Evolutionary conservation across 208 protist genomes (phyloP), one percentile per base, ranked within the genome.

Genomic region (Wallacemonas rigidus): DNA sequence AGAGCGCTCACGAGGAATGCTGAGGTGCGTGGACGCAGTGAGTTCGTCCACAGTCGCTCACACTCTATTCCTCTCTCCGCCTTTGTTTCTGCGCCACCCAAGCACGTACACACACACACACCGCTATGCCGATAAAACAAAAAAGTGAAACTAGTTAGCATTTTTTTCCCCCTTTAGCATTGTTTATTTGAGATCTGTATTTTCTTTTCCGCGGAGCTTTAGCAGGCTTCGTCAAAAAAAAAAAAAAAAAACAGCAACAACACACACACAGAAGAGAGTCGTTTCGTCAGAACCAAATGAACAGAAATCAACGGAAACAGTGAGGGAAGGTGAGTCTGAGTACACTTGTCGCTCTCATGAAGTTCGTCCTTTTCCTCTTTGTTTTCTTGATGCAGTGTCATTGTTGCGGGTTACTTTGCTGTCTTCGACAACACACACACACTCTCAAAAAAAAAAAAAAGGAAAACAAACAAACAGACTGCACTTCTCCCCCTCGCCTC

Each of bases 301-400:
- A 38, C 6, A 62, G 6, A 62, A 62, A 8, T 7, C 17, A 48
- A 71, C n/a, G 26, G 41, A 60, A 71, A 39, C 8, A 55, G 26
- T 26, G 26, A 26, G 26, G 26, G 0, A 0, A 26, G 26, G 26
- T 26, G 26, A 26, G 26, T 26, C 26, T 26, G 26, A 26, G 26
- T 26, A 26, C 26, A 26, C 26, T 26, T 26, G 26, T 26, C 26
- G 26, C 26, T 26, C 26, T 26, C 26, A 26, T 26, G 26, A 26
- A 26, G 26, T 26, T 26, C 26, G 26, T 17, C 2, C 36, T 75
- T 75, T 60, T 50, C 68, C 61, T 68, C 58, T 75, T 58, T 35
- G 7, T 43, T 43, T 69, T 44, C 51, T 8, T 35, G 38, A 15
- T n/a, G 39, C 3, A 57, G 5, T 6, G 36, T 8, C 7, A 15